phyloP scores from a whole-genome alignment of 2,329 filamentous ascomycete genomes.

The Metarhizium anisopliae region DNA sequence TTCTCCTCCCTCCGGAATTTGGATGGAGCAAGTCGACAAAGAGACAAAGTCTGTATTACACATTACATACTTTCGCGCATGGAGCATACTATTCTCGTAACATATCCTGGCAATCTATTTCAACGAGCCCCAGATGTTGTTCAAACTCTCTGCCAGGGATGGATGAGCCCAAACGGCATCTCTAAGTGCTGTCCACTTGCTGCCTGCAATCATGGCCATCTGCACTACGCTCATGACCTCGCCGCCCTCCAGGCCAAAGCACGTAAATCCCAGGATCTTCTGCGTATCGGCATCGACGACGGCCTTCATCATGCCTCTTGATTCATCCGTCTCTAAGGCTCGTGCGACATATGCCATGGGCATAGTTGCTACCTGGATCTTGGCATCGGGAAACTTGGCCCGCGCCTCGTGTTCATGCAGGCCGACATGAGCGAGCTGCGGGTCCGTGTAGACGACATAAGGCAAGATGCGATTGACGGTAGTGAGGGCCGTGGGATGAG shows the following conservation, averaged over 20 bases:
- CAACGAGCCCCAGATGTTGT: constrained; percentile 34
- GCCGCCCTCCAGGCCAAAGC: constrained; percentile 40
- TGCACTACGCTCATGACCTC: constrained; percentile 45
- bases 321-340: constrained; percentile 41
- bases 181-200: constrained; percentile 35
- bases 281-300: constrained; percentile 37
- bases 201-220: constrained; percentile 39
- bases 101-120: not conserved
- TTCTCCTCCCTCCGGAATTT: too few species aligned
- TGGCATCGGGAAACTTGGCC: constrained; percentile 11
- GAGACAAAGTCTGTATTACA: too few species aligned
- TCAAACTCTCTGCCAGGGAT: constrained; percentile 39
- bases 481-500: not conserved
- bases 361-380: constrained; percentile 36
- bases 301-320: constrained; percentile 43
- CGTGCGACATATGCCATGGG: constrained; percentile 42
- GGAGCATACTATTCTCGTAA: too few species aligned
- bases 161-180: constrained; percentile 42
- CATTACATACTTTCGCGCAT: too few species aligned
- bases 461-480: constrained; percentile 17
- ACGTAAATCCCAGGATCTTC: constrained; percentile 43
- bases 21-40: too few species aligned
- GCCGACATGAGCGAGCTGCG: constrained; percentile 43
- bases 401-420: constrained; percentile 30
- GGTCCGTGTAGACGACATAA: constrained; percentile 44